Percentiles rank a stretch among this genome's conserved stretches.
Evolutionary conservation across 2,329 filamentous ascomycete species (phyloP).

Genomic region (Colletotrichum sp.): DNA sequence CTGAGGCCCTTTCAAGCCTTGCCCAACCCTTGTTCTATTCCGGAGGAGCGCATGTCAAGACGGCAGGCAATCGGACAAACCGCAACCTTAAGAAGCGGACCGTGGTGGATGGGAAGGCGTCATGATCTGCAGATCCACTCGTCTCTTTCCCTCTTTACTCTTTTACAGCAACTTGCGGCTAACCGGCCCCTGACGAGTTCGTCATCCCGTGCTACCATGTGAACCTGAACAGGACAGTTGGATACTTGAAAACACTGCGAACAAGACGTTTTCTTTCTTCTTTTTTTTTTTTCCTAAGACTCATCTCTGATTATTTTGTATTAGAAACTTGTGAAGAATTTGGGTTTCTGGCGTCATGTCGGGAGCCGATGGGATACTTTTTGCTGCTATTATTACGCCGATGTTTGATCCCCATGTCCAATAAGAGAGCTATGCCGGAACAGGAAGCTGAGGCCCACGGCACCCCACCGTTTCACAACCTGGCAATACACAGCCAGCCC

Average conservation of each 20-base stretch:
- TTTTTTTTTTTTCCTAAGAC: background rate
- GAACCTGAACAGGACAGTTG: rapidly evolving
- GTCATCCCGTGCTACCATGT: background rate
- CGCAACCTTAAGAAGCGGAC: background rate
- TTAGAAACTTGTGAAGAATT: background rate
- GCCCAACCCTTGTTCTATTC: background rate
- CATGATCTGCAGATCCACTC: background rate
- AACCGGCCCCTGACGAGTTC: background rate
- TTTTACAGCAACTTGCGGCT: background rate
- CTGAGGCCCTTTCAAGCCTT: background rate
- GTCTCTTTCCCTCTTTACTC: background rate
- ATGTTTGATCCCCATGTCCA: background rate
- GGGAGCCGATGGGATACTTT: background rate
- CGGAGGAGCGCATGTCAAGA: background rate
- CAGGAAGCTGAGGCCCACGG: background rate
- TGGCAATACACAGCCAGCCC: background rate
- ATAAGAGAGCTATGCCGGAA: background rate
- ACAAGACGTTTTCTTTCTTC: background rate
- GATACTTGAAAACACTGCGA: rapidly evolving
- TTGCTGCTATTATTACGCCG: background rate
- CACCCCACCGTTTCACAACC: background rate
- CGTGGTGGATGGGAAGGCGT: background rate
- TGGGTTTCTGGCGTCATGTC: background rate
- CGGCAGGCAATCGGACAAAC: background rate
- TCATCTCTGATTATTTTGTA: rapidly evolving